phyloP scores from a whole-genome alignment of 495 filamentous ascomycete species.

The Xylaria longipes region DNA sequence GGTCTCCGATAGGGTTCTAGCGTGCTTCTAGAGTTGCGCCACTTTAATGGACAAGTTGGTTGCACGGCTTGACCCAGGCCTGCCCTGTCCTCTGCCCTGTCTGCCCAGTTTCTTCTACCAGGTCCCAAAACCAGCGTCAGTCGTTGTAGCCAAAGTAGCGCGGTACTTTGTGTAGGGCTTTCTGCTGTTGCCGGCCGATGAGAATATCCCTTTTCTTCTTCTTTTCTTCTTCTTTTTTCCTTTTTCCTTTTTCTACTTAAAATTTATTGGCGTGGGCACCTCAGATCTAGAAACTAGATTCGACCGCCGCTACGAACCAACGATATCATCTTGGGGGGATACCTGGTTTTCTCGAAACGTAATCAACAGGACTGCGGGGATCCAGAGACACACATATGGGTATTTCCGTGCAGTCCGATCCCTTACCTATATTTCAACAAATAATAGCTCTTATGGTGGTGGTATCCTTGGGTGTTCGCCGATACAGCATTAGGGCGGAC shows the following conservation, averaged over 20 bases:
- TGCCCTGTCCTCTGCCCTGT: constrained; percentile 9
- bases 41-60: constrained; percentile 30
- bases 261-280: neutral
- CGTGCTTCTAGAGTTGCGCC: constrained; percentile 48
- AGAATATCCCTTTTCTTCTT: neutral
- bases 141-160: neutral
- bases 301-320: too few relatives aligned
- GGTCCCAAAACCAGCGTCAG: neutral
- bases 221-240: too few relatives aligned
- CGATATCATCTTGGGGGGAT: too few relatives aligned
- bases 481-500: neutral
- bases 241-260: too few relatives aligned
- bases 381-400: constrained; percentile 1
- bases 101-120: constrained; percentile 26
- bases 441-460: constrained; percentile 1
- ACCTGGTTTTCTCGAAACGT: too few relatives aligned
- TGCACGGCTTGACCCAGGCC: constrained; percentile 5
- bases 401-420: constrained; percentile 16
- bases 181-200: neutral
- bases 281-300: too few relatives aligned
- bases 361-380: neutral
- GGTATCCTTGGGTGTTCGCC: neutral
- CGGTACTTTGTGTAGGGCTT: neutral
- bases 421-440: constrained; percentile 3
- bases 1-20: constrained; percentile 40